Base-by-base conservation (phyloP, 768 basidiomycete genomes). In the Lentinula guzmanii region DNA sequence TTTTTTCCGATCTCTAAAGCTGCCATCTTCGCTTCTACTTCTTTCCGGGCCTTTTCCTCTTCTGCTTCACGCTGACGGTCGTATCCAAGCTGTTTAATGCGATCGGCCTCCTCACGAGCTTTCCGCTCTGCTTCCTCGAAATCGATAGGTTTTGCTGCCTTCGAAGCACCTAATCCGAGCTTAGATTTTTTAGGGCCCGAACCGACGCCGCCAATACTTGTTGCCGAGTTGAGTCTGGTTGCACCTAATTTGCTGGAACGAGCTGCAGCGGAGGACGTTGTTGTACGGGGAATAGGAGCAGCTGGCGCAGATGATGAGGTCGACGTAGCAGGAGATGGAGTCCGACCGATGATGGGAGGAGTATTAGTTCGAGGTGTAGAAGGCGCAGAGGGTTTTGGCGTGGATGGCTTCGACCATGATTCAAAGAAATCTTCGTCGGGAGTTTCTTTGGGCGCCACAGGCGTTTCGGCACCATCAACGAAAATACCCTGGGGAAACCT, bases 361-460 rank as follows among this genome's bases (percentile, higher is more conserved):
- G 82, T 75, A 1, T 80, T 67, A 21, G 78, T 72, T 39, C 82
- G 74, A 4, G 82, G 76, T 3, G 85, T 76, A n/a, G 82, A 73
- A 10, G 86, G 74, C 4, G 79, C 68, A 13, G 83, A 79, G 1
- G 82, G 64, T 70, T 82, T 85, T 4, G 83, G 81, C 6, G 83
- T 82, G 37, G 79, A 75, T 1, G 92, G 89, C 71, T 96, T 96
- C 64, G 95, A 94, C 95, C 96, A 98, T 31, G 92, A 90, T 52
- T 92, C 87, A 76, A 98, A 99, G 75, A 99, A 99, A 71, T 98
- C 95, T 8, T 97, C 95, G 57, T 93, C 93, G 0, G 76, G 75
- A 48, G 80, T 78, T 62, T 71, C 70, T 59, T 75, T 77, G 34
- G 68, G 73, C n/a, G 81, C 70, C 46, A 76, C 67, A 6, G 74